A percentile compares a stretch with the other conserved stretches of the same genome.
These are phyloP conservation scores for Dryadomyces quercivorus DNA, from an alignment of 2,329 filamentous ascomycete genomes.

Conservation along the genomic window DNA sequence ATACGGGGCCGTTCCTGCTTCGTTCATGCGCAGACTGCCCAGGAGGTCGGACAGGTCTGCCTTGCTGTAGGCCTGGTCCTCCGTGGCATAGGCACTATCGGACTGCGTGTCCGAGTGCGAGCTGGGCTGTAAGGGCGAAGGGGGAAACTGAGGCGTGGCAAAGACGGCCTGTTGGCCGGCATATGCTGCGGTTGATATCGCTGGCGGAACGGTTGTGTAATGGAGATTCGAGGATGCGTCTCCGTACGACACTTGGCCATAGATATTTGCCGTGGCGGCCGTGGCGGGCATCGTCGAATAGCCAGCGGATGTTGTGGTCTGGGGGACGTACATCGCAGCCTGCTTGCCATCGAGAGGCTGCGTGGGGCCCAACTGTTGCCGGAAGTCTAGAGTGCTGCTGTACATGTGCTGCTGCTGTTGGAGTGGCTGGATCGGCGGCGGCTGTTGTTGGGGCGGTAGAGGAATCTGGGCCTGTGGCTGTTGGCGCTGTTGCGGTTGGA, in stretches of 20 bases:
- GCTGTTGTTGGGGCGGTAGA: slow-evolving; percentile 22
- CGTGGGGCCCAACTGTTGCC: slow-evolving; percentile 4
- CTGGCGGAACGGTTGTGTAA: slow-evolving; percentile 39
- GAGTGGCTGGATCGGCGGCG: slow-evolving; percentile 13
- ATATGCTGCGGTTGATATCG: slow-evolving; percentile 39
- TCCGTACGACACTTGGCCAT: slow-evolving; percentile 33
- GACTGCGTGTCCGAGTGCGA: slow-evolving; percentile 29
- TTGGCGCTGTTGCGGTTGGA: slow-evolving; percentile 25
- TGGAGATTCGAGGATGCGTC: slow-evolving; percentile 37
- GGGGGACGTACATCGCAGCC: slow-evolving; percentile 35
- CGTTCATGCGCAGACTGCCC: slow-evolving; percentile 77
- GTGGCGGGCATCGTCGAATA: slow-evolving; percentile 29
- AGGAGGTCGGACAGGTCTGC: slow-evolving; percentile 68
- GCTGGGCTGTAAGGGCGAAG: slow-evolving; percentile 29
- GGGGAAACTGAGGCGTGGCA: slow-evolving; percentile 27
- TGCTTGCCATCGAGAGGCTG: slow-evolving; percentile 20
- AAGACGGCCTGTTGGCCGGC: slow-evolving; percentile 35
- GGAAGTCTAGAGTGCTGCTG: slow-evolving; percentile 17
- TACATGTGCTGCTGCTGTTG: slow-evolving; percentile 30
- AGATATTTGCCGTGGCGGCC: slow-evolving; percentile 22
- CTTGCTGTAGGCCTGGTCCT: slow-evolving; percentile 45
- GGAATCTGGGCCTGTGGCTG: slow-evolving; percentile 28
- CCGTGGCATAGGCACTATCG: slow-evolving; percentile 34
- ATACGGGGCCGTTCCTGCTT: slow-evolving; percentile 79
- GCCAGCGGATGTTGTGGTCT: slow-evolving; percentile 19